These are phyloP conservation scores for Alternaria brassicae DNA, from an alignment of 2,329 filamentous ascomycete genomes.

Conservation along the genomic window DNA sequence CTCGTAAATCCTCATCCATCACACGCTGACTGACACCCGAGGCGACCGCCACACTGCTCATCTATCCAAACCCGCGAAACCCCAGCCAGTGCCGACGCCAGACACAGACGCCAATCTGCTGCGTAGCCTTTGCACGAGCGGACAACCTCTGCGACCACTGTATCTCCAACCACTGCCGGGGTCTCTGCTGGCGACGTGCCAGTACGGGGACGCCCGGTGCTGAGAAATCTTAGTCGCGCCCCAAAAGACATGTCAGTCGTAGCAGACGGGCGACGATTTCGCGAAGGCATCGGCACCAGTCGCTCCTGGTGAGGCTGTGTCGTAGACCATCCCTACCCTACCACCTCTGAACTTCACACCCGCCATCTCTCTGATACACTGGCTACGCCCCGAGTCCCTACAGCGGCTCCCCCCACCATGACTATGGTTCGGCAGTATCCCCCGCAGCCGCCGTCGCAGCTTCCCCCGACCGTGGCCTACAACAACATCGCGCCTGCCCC, in stretches of 20 bases:
- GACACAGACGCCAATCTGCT: not conserved
- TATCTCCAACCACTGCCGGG: conserved; percentile 24
- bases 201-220: conserved; percentile 31
- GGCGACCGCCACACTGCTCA: conserved; percentile 1
- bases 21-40: conserved; percentile 21
- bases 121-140: not conserved
- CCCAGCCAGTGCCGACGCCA: not conserved
- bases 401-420: conserved; percentile 38
- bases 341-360: not conserved
- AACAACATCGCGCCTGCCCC: conserved; percentile 32
- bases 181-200: conserved; percentile 40
- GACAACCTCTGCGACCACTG: conserved; percentile 8
- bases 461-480: conserved; percentile 37
- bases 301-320: conserved; percentile 49
- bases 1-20: conserved; percentile 1
- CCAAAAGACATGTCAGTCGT: conserved; percentile 49
- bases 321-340: conserved; percentile 1
- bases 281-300: conserved; percentile 54
- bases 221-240: conserved; percentile 14
- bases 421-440: conserved; percentile 50
- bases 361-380: not conserved
- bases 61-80: conserved; percentile 17
- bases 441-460: conserved; percentile 43
- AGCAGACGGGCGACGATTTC: conserved; percentile 49
- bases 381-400: conserved; percentile 7